Conservation (phyloP, 495 filamentous ascomycete genomes). For the Annulohypoxylon moriforme region DNA sequence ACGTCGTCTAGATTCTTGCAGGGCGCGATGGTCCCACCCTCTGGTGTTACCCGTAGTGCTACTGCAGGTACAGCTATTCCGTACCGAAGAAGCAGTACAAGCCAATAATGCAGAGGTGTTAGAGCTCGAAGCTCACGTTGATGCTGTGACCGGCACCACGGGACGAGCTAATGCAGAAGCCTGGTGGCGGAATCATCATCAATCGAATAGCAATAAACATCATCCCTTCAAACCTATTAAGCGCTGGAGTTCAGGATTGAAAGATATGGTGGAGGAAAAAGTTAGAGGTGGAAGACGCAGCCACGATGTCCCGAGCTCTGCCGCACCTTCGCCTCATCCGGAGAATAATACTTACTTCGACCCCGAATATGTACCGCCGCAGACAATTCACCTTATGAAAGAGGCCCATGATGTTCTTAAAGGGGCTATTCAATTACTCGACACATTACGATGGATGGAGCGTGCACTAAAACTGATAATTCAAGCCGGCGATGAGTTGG, state of each 20-base stretch:
- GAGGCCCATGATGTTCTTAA: constrained; percentile 50
- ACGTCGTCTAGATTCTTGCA: constrained; percentile 48
- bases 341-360: constrained; percentile 36
- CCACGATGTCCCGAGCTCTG: constrained; percentile 8
- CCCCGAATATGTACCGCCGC: constrained; percentile 47
- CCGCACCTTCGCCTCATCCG: constrained; percentile 6
- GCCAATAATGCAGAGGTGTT: constrained; percentile 48
- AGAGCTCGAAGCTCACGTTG: constrained; percentile 46
- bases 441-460: constrained; percentile 52
- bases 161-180: constrained; percentile 45
- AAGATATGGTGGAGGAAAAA: constrained; percentile 45
- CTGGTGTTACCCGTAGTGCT: constrained; percentile 48
- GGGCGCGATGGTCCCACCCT: constrained; percentile 49
- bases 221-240: constrained; percentile 40
- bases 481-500: constrained; percentile 49
- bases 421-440: constrained; percentile 46
- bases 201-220: constrained; percentile 13
- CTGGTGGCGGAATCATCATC: constrained; percentile 37
- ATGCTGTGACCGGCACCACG: constrained; percentile 48
- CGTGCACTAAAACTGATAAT: constrained; percentile 49
- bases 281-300: constrained; percentile 32
- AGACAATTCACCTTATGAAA: constrained; percentile 51
- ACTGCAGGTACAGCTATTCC: constrained; percentile 49
- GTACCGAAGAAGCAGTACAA: constrained; percentile 48
- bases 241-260: constrained; percentile 36